Evolutionary conservation across 345 rosid species (phyloP), one percentile per base, ranked within the genome.

Genomic region (Mangifera indica): DNA sequence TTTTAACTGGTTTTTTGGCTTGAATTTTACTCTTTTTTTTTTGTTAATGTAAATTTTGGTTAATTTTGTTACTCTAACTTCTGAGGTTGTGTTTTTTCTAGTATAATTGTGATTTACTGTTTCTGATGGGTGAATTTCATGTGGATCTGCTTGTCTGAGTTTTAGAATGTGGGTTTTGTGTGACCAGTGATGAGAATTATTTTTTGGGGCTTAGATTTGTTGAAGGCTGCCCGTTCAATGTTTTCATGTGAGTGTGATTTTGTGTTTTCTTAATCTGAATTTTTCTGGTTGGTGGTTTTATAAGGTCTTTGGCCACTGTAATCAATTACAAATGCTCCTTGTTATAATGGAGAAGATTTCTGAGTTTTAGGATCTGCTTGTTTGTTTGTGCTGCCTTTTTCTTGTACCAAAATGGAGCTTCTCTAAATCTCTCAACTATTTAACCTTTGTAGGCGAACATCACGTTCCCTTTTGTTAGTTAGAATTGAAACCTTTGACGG

Each of bases 141-240:
- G 73, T 63, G 21, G 82, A 88, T 87, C 82, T 78, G 72, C 26
- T 72, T 71, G 26, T 46, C 45, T 55, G 45, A 17, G 53, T 42
- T 24, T 37, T 48, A n/a, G 15, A 22, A 7, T 44, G 0, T 70
- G 17, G 70, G 14, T 24, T 29, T 9, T 21, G 32, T 45, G 65
- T 42, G 68, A 51, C 66, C 62, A 45, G 45, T 52, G 65, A 66
- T 58, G 45, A 18, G 32, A 15, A 20, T n/a, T 60, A 63, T 32
- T 15, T 65, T 26, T 4, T 44, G 58, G 53, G 40, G 8, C 48
- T 22, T 11, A 4, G 24, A 52, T 42, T 74, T 68, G 46, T 3
- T 42, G 73, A 24, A 74, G 22, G 18, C 56, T 63, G 34, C 25
- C 24, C 18, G 24, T 14, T 54, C 20, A 10, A 46, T 63, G 48